Evolutionary conservation across 768 basidiomycete species (phyloP), one percentile per base, ranked within the genome.

Genomic region (Naganishia antarctica): DNA sequence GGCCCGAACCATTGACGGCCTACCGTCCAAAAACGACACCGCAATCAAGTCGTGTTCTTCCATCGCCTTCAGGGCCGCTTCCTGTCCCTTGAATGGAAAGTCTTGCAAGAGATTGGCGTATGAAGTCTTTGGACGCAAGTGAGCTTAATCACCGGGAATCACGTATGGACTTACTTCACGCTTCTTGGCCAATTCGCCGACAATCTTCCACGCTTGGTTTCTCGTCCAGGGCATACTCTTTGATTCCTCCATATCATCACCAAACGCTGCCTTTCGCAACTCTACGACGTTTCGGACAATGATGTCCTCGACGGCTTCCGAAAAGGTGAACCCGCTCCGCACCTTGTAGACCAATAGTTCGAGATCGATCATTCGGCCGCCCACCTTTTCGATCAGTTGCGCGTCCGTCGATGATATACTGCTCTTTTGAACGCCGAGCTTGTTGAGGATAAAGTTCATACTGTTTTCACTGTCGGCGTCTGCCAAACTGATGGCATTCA

Each of bases 21-120:
- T 86, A 87, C 90, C 89, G 66, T 94, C 85, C 21, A 81, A 76
- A 6, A 88, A 90, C 7, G 82, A 82, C 48, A 99, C 87, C 0
- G 86, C 80, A 66, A 99, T 90, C 57, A 98, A 66, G 47, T 78
- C 93, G 5, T 87, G 86, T 66, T 90, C 87, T 73, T 97, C 94
- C 85, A 98, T 86, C 29, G 82, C 84, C 66, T 90, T 83, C 61
- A 98, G 73, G 1, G 89, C 81, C 18, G 80, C 79, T 72, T 94
- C 92, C 68, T 92, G 86, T n/a, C 88, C 90, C 73, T 91, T 92
- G 84, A 93, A 96, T 0, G 89, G 90, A 73, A 87, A 87, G 57
- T 90, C 87, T 53, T 88, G 78, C 59, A 98, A 79, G 4, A 89
- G 80, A 23, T 90, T 85, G 61, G 91, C 84, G 74, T 97, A 97